These are phyloP conservation scores for Kwoniella dejecticola DNA, from an alignment of 768 basidiomycete genomes.

Conservation along the genomic window DNA sequence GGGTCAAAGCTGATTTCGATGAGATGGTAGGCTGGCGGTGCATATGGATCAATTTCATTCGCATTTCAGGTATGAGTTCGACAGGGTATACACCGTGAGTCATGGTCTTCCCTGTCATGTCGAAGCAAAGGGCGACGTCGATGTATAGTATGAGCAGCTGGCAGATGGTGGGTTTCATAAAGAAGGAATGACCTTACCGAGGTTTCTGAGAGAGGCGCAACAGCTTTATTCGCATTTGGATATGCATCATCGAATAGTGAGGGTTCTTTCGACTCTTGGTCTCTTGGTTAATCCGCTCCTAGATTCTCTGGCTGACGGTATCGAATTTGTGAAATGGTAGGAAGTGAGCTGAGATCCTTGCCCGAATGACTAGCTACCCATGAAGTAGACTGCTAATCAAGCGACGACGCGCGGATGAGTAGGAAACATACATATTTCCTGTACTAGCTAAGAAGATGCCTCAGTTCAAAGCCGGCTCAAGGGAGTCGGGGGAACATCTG, in stretches of 20 bases:
- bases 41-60: conserved; percentile 49
- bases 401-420: no score
- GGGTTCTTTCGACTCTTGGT: conserved; percentile 2
- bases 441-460: conserved; percentile 55
- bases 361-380: no score
- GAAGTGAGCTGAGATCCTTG: conserved; percentile 20
- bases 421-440: conserved; percentile 56
- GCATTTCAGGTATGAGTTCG: conserved; percentile 50
- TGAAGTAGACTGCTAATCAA: no score
- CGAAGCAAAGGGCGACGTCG: no score
- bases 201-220: conserved; percentile 44
- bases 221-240: conserved; percentile 45
- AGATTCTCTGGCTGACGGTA: not conserved
- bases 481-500: conserved; percentile 54
- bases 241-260: conserved; percentile 52
- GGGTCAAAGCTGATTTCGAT: not conserved
- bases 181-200: conserved; percentile 41
- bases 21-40: conserved; percentile 39
- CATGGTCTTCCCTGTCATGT: not conserved
- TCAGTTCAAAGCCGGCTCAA: conserved; percentile 52
- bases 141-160: no score
- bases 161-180: conserved; percentile 50
- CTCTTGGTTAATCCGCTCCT: not conserved
- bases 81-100: conserved; percentile 46
- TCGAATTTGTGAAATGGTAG: no score